Evolutionary conservation across 2,329 filamentous ascomycete genomes (phyloP).

Genomic region (Ambrosiella beaveri): DNA sequence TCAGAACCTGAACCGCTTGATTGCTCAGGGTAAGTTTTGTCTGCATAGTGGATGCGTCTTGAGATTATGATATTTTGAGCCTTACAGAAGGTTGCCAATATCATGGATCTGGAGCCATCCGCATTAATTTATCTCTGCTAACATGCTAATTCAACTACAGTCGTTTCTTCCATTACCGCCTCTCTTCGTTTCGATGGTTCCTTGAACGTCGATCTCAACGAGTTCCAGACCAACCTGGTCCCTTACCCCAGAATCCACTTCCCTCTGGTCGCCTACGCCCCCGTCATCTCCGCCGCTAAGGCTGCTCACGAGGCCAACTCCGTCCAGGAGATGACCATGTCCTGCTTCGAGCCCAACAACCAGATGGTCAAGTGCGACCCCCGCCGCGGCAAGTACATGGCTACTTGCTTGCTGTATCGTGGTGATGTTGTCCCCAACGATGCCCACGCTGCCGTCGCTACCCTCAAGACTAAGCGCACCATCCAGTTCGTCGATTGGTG

Average conservation of each 20-base stretch:
- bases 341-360: slow-evolving; percentile 99
- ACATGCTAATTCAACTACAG: slow-evolving; percentile 31
- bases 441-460: slow-evolving; percentile 77
- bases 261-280: slow-evolving; percentile 90
- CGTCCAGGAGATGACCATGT: slow-evolving; percentile 95
- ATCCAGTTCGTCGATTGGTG: slow-evolving; percentile 99
- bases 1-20: slow-evolving; percentile 97
- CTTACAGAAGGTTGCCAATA: neutral
- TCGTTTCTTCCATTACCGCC: slow-evolving; percentile 95
- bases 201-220: slow-evolving; percentile 97
- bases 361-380: slow-evolving; percentile 99
- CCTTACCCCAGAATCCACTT: slow-evolving; percentile 99
- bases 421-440: slow-evolving; percentile 97
- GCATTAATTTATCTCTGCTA: neutral
- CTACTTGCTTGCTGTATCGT: slow-evolving; percentile 92
- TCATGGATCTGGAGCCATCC: neutral
- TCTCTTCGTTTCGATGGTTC: slow-evolving; percentile 97
- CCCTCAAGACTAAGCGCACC: slow-evolving; percentile 97
- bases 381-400: slow-evolving; percentile 99
- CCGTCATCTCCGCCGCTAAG: slow-evolving; percentile 88
- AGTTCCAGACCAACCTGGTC: slow-evolving; percentile 99
- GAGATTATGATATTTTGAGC: neutral
- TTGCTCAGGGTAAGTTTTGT: slow-evolving; percentile 60
- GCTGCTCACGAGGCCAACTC: slow-evolving; percentile 96
- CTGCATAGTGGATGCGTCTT: neutral